Conservation (phyloP, 441 rosid genomes). For the Jatropha podagrica region DNA sequence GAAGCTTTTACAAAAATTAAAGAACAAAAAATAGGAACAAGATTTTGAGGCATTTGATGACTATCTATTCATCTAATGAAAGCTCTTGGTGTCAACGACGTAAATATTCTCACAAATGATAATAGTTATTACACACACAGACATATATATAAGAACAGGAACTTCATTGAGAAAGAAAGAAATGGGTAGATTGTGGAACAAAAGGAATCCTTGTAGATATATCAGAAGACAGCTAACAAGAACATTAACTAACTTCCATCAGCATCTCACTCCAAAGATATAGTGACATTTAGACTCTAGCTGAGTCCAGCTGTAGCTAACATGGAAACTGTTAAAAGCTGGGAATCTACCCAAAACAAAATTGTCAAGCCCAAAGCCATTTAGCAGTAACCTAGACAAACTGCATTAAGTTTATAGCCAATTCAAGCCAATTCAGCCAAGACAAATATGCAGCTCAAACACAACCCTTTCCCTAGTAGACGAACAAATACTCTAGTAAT, state of each 20-base stretch:
- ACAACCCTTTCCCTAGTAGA: neutral
- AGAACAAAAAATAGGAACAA: neutral
- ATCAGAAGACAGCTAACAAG: neutral
- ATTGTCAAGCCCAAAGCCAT: slow-evolving; percentile 1
- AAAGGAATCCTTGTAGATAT: neutral
- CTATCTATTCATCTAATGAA: neutral
- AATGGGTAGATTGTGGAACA: neutral
- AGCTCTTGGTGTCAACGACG: neutral
- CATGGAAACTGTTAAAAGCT: neutral
- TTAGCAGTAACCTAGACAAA: neutral
- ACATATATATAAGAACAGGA: too few relatives aligned
- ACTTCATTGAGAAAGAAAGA: neutral
- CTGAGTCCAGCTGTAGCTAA: neutral
- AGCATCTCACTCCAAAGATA: neutral
- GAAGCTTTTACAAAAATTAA: neutral
- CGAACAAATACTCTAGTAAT: slow-evolving; percentile 5
- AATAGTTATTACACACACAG: neutral
- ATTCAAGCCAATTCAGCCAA: neutral
- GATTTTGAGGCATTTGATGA: neutral
- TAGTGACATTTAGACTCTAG: neutral
- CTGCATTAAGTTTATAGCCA: too few relatives aligned
- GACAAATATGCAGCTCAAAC: neutral
- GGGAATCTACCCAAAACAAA: neutral
- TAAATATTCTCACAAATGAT: neutral
- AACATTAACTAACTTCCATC: neutral